A percentile compares a stretch with the other conserved stretches of the same genome.
Evolutionary conservation across 225 moss, liverwort and hornwort species (phyloP).

Genomic region (Climacium dendroides): DNA sequence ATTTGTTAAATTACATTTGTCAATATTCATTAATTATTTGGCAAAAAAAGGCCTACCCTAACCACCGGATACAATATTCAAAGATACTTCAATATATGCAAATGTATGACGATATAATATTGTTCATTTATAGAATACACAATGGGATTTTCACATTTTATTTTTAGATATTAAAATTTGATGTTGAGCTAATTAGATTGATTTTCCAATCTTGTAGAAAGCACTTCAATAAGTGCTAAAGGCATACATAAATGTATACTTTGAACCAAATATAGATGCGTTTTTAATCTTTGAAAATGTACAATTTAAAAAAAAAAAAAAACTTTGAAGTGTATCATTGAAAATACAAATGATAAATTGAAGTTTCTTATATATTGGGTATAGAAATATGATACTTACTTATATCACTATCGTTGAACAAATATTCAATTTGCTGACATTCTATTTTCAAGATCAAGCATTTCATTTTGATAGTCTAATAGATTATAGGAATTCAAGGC

Average conservation of each 20-base stretch:
- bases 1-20: neutral
- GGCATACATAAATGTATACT: neutral
- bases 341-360: neutral
- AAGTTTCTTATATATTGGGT: neutral
- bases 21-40: neutral
- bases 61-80: rapidly evolving
- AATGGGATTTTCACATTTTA: too few species aligned
- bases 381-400: neutral
- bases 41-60: rapidly evolving
- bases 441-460: neutral
- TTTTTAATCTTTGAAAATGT: neutral
- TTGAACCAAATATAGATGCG: neutral
- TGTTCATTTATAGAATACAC: too few species aligned
- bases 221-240: neutral
- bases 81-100: too few species aligned
- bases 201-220: neutral
- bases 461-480: neutral
- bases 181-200: neutral
- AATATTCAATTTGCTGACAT: neutral
- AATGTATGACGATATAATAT: neutral
- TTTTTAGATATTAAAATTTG: neutral
- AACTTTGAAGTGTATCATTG: neutral
- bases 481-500: too few species aligned
- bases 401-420: neutral
- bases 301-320: too few species aligned